Conservation (phyloP, 2,329 filamentous ascomycete genomes). For the Periconia digitata region DNA sequence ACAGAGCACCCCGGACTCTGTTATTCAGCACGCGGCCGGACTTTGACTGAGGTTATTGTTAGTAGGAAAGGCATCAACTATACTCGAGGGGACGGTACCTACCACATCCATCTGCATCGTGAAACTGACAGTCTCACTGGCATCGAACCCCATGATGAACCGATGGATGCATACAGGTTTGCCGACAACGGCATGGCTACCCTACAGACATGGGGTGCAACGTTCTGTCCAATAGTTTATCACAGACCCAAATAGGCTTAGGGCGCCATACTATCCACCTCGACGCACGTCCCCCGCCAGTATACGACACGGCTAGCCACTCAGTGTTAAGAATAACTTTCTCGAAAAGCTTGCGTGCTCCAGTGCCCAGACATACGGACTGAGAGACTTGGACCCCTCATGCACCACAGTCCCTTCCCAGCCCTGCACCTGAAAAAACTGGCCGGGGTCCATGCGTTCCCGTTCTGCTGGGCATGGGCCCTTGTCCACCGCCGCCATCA, state of each 20-base stretch:
- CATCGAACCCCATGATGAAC: slow-evolving; percentile 12
- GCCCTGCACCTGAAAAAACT: slow-evolving; percentile 11
- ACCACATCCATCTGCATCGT: slow-evolving; percentile 11
- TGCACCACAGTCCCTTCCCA: slow-evolving; percentile 25
- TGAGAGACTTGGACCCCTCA: slow-evolving; percentile 16
- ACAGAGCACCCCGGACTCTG: not conserved
- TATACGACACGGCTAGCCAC: slow-evolving; percentile 32
- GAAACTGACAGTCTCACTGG: slow-evolving; percentile 3
- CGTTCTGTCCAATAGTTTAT: slow-evolving; percentile 29
- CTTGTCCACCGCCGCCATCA: slow-evolving; percentile 25
- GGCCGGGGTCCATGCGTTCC: slow-evolving; percentile 18
- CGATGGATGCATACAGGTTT: slow-evolving; percentile 7
- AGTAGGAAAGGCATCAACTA: not conserved
- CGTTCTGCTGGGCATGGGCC: slow-evolving; percentile 24
- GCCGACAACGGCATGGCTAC: too few relatives aligned
- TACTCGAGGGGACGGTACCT: not conserved
- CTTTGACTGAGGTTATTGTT: slow-evolving; percentile 1
- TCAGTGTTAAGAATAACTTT: slow-evolving; percentile 36
- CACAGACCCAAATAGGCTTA: slow-evolving; percentile 31
- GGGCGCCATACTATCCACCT: slow-evolving; percentile 24
- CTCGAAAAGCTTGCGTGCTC: slow-evolving; percentile 27
- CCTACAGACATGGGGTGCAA: slow-evolving; percentile 11
- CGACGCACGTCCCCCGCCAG: slow-evolving; percentile 21
- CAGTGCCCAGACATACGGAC: slow-evolving; percentile 24
- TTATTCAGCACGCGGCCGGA: slow-evolving; percentile 11